Percentiles rank a stretch among this genome's conserved stretches.
These are phyloP conservation scores for Penicillium bialowiezense DNA, from an alignment of 495 filamentous ascomycete genomes.

Conservation along the genomic window DNA sequence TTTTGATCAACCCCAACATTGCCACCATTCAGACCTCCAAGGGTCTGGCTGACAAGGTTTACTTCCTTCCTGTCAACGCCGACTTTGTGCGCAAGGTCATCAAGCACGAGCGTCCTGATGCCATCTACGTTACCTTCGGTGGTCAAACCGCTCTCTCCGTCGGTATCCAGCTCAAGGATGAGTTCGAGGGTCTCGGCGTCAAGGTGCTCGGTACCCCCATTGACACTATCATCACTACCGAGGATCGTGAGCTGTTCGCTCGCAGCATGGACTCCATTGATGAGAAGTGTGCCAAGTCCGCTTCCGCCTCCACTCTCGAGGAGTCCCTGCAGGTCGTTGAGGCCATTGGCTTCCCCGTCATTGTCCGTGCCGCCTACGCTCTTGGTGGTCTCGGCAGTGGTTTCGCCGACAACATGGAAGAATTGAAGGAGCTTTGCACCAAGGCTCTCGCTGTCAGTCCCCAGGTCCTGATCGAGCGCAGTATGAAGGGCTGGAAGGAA, in stretches of 20 bases:
- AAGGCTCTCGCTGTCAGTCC: conserved; percentile 94
- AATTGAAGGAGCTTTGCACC: conserved; percentile 87
- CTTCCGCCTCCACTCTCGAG: conserved; percentile 80
- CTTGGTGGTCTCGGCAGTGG: conserved; percentile 93
- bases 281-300: conserved; percentile 97
- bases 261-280: conserved; percentile 97
- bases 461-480: conserved; percentile 92
- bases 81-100: conserved; percentile 98
- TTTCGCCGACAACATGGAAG: conserved; percentile 86
- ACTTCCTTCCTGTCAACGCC: conserved; percentile 93
- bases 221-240: conserved; percentile 96
- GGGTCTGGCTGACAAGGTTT: conserved; percentile 93
- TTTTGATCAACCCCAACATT: conserved; percentile 98
- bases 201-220: conserved; percentile 95
- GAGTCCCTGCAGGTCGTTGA: conserved; percentile 83
- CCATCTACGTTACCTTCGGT: conserved; percentile 95
- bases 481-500: conserved; percentile 99
- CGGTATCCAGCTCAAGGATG: conserved; percentile 93
- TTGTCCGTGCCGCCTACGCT: conserved; percentile 94
- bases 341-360: conserved; percentile 91
- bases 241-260: conserved; percentile 95
- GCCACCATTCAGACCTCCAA: conserved; percentile 98
- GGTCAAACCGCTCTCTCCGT: conserved; percentile 94
- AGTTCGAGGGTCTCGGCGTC: conserved; percentile 87
- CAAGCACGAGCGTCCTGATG: conserved; percentile 90